Evolutionary conservation across 106 monocot species (phyloP).

Genomic region (Hemerocallis citrina): DNA sequence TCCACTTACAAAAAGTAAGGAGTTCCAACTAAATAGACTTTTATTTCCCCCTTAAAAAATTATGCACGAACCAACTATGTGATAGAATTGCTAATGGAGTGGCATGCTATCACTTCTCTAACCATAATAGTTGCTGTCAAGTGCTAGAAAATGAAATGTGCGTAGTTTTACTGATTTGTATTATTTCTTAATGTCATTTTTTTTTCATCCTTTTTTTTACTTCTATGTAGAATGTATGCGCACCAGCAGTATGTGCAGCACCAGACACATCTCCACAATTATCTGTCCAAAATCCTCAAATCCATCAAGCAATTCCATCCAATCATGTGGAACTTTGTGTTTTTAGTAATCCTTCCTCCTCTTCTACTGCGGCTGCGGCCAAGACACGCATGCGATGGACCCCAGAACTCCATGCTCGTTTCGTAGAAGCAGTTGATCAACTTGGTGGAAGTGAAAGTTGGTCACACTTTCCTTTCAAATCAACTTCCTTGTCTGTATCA

Average conservation of each 20-base stretch:
- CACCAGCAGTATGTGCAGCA: slow-evolving; percentile 17
- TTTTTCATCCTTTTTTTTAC: background rate
- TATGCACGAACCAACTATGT: too few relatives aligned
- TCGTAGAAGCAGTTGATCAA: slow-evolving; percentile 78
- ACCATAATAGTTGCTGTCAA: background rate
- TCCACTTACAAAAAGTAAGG: background rate
- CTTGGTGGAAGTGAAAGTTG: slow-evolving; percentile 91
- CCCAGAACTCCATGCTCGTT: slow-evolving; percentile 78
- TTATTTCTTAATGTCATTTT: background rate
- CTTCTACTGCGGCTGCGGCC: slow-evolving; percentile 27
- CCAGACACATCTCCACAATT: slow-evolving; percentile 11
- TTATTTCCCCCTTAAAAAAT: too few relatives aligned
- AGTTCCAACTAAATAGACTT: too few relatives aligned
- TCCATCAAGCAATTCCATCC: slow-evolving; percentile 25
- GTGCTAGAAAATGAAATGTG: background rate
- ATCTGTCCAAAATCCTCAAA: slow-evolving; percentile 17
- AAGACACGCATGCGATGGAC: slow-evolving; percentile 84
- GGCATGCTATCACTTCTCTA: too few relatives aligned
- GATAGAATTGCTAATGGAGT: too few relatives aligned
- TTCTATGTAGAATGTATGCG: background rate
- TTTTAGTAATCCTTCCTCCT: slow-evolving; percentile 19
- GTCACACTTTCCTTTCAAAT: slow-evolving; percentile 7
- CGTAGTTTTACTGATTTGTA: background rate
- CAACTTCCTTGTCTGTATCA: background rate
- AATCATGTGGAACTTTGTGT: slow-evolving; percentile 27